phyloP scores from a whole-genome alignment of 2,329 filamentous ascomycete genomes.

The Cadophora luteo-olivacea region DNA sequence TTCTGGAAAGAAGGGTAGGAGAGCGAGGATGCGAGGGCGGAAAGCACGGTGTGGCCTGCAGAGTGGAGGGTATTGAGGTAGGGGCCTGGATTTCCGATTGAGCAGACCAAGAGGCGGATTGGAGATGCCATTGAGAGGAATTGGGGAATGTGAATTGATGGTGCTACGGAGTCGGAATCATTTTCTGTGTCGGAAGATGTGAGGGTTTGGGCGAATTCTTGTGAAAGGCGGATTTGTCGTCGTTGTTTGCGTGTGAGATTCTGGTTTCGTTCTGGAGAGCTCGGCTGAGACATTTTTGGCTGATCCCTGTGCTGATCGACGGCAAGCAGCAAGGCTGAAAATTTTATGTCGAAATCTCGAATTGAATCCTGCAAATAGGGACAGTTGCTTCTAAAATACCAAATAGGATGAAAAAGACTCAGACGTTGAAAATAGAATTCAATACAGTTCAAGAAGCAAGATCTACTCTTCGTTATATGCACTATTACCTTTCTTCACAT shows the following conservation, averaged over 20 bases:
- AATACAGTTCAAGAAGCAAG: background rate
- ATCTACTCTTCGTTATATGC: slow-evolving; percentile 2
- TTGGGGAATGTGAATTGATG: slow-evolving; percentile 8
- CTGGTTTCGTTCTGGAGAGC: slow-evolving; percentile 10
- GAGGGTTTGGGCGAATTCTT: background rate
- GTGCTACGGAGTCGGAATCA: slow-evolving; percentile 8
- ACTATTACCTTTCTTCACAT: background rate
- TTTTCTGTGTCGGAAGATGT: slow-evolving; percentile 16
- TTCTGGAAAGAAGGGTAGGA: slow-evolving; percentile 54
- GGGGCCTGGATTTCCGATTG: slow-evolving; percentile 81
- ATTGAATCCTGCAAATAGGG: background rate
- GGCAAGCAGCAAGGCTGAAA: slow-evolving; percentile 23
- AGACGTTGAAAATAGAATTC: background rate
- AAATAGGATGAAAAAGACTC: background rate
- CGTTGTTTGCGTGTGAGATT: slow-evolving; percentile 27
- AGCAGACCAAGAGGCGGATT: slow-evolving; percentile 76
- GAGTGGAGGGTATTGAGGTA: slow-evolving; percentile 85
- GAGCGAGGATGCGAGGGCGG: slow-evolving; percentile 53
- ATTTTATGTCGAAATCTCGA: background rate
- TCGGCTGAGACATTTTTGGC: slow-evolving; percentile 27
- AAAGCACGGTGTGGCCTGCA: slow-evolving; percentile 81
- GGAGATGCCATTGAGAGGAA: slow-evolving; percentile 33
- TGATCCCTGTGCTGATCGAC: slow-evolving; percentile 18
- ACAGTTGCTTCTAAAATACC: background rate
- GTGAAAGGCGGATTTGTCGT: slow-evolving; percentile 10